Evolutionary conservation across 2,329 filamentous ascomycete species (phyloP), one percentile per base, ranked within the genome.

Genomic region (Xenoacremonium recifei): DNA sequence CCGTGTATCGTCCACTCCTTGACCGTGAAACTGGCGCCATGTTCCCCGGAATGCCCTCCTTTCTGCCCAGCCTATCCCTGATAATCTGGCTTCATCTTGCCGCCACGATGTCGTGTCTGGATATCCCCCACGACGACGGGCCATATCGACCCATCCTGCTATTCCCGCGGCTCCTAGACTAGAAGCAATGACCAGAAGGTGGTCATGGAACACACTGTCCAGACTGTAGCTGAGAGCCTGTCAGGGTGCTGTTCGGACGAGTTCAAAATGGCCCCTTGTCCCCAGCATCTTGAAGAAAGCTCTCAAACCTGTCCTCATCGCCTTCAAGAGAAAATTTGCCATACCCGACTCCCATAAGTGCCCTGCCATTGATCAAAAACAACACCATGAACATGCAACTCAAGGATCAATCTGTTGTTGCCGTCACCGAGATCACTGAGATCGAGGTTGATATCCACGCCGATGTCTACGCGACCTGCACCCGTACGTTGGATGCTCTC

Each of bases 101-200:
- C 42, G 53, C 53, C 49, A 55, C 53, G 46, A 48, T 47, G 38
- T 45, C 46, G 32, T 52, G 32, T 34, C 32, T 55, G 45, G 53
- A 50, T 35, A 51, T 48, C 39, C 35, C 35, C 35, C 35, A 38
- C 35, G 42, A 39, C 31, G 37, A 44, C 40, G 27, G 29, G 37
- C 42, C 33, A 6, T 42, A 54, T 56, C 45, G 51, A 47, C 48
- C 49, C 54, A 58, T 58, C 47, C 47, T 54, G 50, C 55, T 55
- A 58, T 54, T 53, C 29, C 44, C 47, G 51, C 50, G 49, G 54
- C 46, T 48, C 47, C 48, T 41, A 40, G 37, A 42, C 25, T 38
- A 33, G 13, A 35, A 45, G 55, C 55, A 52, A 54, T 52, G 55
- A 49, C 54, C 53, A 57, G 48, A 48, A 38, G 52, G 53, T 54